These are phyloP conservation scores for Dillenia suffruticosa DNA, from an alignment of 164 flowering plant species.

Conservation along the genomic window DNA sequence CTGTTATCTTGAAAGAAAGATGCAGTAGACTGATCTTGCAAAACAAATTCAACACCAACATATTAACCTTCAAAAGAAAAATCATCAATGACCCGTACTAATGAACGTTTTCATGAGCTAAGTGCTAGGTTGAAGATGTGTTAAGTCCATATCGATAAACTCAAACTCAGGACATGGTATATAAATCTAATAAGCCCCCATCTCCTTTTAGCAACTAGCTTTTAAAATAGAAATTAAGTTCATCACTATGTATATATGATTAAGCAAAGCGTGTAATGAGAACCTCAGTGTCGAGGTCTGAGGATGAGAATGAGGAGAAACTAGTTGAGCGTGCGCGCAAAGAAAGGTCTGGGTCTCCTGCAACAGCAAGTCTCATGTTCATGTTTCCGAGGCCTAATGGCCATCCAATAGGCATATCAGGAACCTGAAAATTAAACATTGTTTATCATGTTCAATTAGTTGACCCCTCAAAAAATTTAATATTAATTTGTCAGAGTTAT, in stretches of 20 bases:
- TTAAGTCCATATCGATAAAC: too few relatives aligned
- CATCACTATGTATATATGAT: not conserved
- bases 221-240: too few relatives aligned
- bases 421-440: slow-evolving; percentile 17
- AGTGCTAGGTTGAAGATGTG: not conserved
- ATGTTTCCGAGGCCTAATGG: slow-evolving; percentile 72
- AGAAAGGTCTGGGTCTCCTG: slow-evolving; percentile 13
- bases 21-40: slow-evolving; percentile 46
- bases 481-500: too few relatives aligned
- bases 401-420: slow-evolving; percentile 51
- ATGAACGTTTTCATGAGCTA: not conserved
- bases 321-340: slow-evolving; percentile 30
- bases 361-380: slow-evolving; percentile 38
- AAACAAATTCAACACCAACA: not conserved
- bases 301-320: slow-evolving; percentile 62
- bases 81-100: not conserved
- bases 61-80: not conserved
- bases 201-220: too few relatives aligned
- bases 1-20: slow-evolving; percentile 74
- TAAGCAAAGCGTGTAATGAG: not conserved
- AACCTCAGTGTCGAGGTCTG: slow-evolving; percentile 66
- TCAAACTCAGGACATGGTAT: too few relatives aligned
- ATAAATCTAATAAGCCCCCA: too few relatives aligned
- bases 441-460: too few relatives aligned
- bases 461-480: too few relatives aligned